Percentiles rank a stretch among this genome's conserved stretches.
Conservation (phyloP, 306 rosid genomes). For the Ceratonia siliqua region DNA sequence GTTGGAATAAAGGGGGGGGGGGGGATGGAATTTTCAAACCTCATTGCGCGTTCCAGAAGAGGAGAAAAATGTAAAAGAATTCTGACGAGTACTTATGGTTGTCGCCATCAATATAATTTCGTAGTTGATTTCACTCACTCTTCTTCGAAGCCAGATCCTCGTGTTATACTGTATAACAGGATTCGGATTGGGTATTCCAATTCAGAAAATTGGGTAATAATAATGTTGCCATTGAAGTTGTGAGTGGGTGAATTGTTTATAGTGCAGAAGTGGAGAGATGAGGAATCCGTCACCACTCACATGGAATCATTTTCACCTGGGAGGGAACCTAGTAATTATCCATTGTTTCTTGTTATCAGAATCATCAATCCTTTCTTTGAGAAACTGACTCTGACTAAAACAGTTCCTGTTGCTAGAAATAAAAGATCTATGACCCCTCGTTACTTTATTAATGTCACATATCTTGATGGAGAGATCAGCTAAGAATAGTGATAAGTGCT, state of each 20-base stretch:
- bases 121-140: background rate
- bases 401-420: background rate
- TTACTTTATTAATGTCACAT: background rate
- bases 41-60: slow-evolving; percentile 34
- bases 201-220: background rate
- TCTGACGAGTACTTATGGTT: background rate
- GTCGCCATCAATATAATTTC: background rate
- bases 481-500: background rate
- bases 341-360: background rate
- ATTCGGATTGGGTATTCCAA: too few species aligned
- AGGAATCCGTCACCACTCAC: too few species aligned
- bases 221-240: too few species aligned
- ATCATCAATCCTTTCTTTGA: background rate
- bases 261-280: too few species aligned
- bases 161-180: too few species aligned
- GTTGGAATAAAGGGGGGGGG: background rate
- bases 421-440: background rate
- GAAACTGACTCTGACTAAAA: background rate
- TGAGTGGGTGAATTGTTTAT: too few species aligned
- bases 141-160: background rate
- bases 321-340: background rate
- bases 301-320: background rate
- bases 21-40: slow-evolving; percentile 42
- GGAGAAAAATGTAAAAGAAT: background rate
- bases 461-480: background rate